Evolutionary conservation across 2,329 filamentous ascomycete genomes (phyloP).

Genomic region (Leptodontidium sp.): DNA sequence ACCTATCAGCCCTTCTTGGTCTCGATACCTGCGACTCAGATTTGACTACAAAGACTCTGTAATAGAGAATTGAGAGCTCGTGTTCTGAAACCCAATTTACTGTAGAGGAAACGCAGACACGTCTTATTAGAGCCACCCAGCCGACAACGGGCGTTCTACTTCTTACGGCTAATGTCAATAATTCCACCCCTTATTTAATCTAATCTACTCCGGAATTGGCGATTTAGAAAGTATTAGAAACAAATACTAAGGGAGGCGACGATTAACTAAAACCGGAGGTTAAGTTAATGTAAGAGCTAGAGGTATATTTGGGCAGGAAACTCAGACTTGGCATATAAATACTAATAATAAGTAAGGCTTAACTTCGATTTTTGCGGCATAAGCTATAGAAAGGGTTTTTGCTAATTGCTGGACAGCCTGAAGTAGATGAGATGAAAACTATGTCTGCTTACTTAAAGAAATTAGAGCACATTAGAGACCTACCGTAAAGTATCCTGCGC

Average conservation of each 20-base stretch:
- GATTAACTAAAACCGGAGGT: not conserved
- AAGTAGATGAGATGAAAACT: slow-evolving; percentile 12
- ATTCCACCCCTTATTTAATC: not conserved
- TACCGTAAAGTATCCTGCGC: not conserved
- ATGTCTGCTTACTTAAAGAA: too few relatives aligned
- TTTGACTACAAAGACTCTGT: slow-evolving; percentile 9
- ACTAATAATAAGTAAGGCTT: not conserved
- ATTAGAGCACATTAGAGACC: slow-evolving; percentile 7
- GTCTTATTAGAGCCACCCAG: slow-evolving; percentile 9
- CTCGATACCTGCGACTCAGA: slow-evolving; percentile 13
- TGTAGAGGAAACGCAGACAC: slow-evolving; percentile 1
- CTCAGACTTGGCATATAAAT: slow-evolving; percentile 4
- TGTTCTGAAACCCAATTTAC: slow-evolving; percentile 10
- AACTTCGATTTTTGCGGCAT: slow-evolving; percentile 19
- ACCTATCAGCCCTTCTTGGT: slow-evolving; percentile 8
- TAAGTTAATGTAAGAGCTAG: too few relatives aligned
- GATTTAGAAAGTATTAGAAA: slow-evolving; percentile 2
- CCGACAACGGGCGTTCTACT: too few relatives aligned
- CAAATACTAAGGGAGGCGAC: not conserved
- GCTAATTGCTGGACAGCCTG: not conserved
- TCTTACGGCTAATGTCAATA: not conserved
- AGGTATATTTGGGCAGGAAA: too few relatives aligned
- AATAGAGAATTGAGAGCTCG: too few relatives aligned
- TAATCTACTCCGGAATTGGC: not conserved
- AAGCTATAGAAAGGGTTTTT: slow-evolving; percentile 20